A percentile compares a stretch with the other conserved stretches of the same genome.
Evolutionary conservation across 2,329 filamentous ascomycete species (phyloP).

Genomic region (Aspergillus phoenicis): DNA sequence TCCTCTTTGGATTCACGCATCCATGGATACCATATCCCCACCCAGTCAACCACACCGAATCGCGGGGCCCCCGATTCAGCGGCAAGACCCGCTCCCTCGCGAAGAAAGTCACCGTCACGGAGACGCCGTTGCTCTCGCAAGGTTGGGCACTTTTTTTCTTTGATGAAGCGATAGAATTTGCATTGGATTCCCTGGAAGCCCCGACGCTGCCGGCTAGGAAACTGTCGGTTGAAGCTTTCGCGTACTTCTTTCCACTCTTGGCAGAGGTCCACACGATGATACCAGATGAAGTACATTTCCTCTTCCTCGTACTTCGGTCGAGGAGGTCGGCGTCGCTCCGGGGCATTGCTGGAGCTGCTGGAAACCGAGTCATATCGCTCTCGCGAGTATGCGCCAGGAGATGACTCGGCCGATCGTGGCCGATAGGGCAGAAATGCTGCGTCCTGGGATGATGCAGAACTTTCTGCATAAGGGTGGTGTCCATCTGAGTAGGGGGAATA

Average conservation of each 20-base stretch:
- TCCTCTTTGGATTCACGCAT: slow-evolving; percentile 41
- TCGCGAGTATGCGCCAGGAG: slow-evolving; percentile 40
- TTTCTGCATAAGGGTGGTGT: slow-evolving; percentile 24
- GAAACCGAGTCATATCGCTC: slow-evolving; percentile 47
- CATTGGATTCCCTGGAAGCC: slow-evolving; percentile 52
- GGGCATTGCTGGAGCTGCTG: slow-evolving; percentile 40
- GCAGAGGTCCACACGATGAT: slow-evolving; percentile 50
- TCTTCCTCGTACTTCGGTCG: slow-evolving; percentile 51
- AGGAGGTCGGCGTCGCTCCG: slow-evolving; percentile 44
- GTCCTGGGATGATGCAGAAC: slow-evolving; percentile 21
- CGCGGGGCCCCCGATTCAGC: slow-evolving; percentile 32
- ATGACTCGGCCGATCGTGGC: slow-evolving; percentile 35
- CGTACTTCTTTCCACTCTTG: slow-evolving; percentile 52
- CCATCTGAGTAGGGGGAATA: slow-evolving; percentile 27
- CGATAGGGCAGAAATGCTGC: slow-evolving; percentile 32
- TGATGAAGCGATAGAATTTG: slow-evolving; percentile 54
- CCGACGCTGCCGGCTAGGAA: slow-evolving; percentile 42
- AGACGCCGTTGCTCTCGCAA: slow-evolving; percentile 46
- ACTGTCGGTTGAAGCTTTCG: slow-evolving; percentile 48
- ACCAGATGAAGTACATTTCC: slow-evolving; percentile 55
- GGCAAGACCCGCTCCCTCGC: slow-evolving; percentile 31
- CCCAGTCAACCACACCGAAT: slow-evolving; percentile 46
- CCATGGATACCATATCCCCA: slow-evolving; percentile 47
- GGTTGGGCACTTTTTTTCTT: slow-evolving; percentile 48
- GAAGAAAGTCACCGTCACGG: slow-evolving; percentile 44